Conservation (phyloP, 78 protist genomes). For the Neovahlkampfia damariscottae region DNA sequence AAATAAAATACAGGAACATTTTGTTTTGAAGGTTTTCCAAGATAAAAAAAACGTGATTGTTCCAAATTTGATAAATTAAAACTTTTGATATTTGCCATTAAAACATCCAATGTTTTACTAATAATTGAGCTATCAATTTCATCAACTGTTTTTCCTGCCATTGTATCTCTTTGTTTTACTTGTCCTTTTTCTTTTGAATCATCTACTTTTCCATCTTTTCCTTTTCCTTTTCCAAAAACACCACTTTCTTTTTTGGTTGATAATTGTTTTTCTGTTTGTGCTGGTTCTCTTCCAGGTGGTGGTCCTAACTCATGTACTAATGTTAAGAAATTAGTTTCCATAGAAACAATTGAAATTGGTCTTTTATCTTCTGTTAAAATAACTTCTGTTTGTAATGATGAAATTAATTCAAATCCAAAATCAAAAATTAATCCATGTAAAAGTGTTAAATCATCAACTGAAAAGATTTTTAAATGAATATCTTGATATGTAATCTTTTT, state of each 20-base stretch:
- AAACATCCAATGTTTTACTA: neutral
- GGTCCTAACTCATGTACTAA: neutral
- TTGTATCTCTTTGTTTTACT: neutral
- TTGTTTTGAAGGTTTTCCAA: neutral
- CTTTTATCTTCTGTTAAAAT: neutral
- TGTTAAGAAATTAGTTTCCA: neutral
- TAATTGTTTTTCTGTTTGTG: too few relatives aligned
- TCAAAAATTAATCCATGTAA: neutral
- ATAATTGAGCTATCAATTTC: neutral
- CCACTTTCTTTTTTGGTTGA: neutral
- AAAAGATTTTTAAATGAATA: neutral
- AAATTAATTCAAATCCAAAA: neutral
- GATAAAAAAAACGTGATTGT: neutral
- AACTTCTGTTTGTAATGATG: neutral
- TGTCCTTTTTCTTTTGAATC: neutral
- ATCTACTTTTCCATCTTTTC: neutral
- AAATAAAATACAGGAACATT: neutral
- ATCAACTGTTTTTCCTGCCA: neutral
- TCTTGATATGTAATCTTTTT: neutral
- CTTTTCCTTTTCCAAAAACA: neutral
- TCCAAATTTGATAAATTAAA: neutral
- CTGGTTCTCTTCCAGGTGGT: constrained; percentile 1
- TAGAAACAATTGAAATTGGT: neutral
- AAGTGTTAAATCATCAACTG: neutral
- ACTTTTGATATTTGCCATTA: neutral